Evolutionary conservation across 1,284 basidiomycete species (phyloP), one percentile per base, ranked within the genome.

Genomic region (Puccinia hordei): DNA sequence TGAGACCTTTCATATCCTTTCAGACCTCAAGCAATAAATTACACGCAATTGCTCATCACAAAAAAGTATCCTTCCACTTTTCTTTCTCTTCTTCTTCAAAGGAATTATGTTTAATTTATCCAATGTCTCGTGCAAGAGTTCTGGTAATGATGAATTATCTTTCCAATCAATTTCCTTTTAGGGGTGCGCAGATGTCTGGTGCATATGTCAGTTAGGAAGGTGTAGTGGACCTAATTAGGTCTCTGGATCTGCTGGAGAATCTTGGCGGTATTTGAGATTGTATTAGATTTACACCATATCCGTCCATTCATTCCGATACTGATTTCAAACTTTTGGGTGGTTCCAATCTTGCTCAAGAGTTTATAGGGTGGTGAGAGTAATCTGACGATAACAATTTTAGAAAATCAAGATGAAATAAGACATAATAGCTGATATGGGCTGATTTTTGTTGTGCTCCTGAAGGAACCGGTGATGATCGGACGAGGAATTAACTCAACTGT

Each of bases 261-360:
- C 2, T 89, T 89, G 73, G 94, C 91, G 13, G 89, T 90, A 82
- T 92, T 89, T 83, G 89, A 90, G 12, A 88, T 85, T 55, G 91
- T 90, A 83, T 90, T 90, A 17, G 92, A 87, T 73, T 87, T 91
- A 73, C 94, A 85, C 93, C 93, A 94, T 12, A 93, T 89, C 55
- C 91, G 89, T 2, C 93, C 93, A 84, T 94, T 94, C 85, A 92
- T 88, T 1, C 93, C 93, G 2, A 92, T 89, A 1, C 92, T 92
- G 3, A 88, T 89, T 83, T 94, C 92, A 49, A 94, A 87, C 3
- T 92, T 91, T 83, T 93, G 92, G 55, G 88, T 88, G 10, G 89
- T 87, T 19, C 92, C 92, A 46, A 93, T 92, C 90, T 17, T 49
- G 33, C 41, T 71, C 33, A 94, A 87, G 13, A 94, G 87, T 85